A percentile compares a stretch with the other conserved stretches of the same genome.
These are phyloP conservation scores for Alternaria panax DNA, from an alignment of 2,329 filamentous ascomycete species.

Conservation along the genomic window DNA sequence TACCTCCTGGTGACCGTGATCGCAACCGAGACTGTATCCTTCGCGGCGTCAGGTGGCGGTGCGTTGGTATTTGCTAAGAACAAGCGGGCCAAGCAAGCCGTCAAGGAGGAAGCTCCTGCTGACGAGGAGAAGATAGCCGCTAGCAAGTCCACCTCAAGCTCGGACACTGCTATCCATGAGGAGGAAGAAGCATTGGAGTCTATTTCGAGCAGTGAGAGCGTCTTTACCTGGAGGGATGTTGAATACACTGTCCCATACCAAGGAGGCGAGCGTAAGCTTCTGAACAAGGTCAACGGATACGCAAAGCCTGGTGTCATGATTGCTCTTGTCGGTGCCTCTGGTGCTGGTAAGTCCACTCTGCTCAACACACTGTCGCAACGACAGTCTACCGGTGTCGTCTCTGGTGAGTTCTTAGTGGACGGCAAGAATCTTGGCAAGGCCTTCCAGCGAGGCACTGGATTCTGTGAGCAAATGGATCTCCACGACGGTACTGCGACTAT, in stretches of 20 bases:
- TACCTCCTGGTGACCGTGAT: constrained; percentile 76
- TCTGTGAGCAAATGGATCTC: constrained; percentile 75
- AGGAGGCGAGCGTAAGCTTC: constrained; percentile 66
- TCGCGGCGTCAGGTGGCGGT: constrained; percentile 68
- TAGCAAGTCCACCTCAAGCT: constrained; percentile 34
- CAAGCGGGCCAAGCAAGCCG: constrained; percentile 64
- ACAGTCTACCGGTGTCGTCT: constrained; percentile 69
- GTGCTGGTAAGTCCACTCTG: constrained; percentile 83
- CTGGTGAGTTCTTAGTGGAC: constrained; percentile 76
- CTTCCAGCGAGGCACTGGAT: constrained; percentile 74
- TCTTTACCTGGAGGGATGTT: constrained; percentile 51
- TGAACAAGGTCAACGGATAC: constrained; percentile 77
- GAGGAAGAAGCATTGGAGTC: constrained; percentile 44
- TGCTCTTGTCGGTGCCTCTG: constrained; percentile 81
- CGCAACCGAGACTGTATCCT: constrained; percentile 73
- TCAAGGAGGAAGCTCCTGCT: constrained; percentile 53
- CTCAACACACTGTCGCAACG: constrained; percentile 80
- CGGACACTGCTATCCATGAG: constrained; percentile 30
- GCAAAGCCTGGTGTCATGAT: constrained; percentile 82
- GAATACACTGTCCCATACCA: constrained; percentile 76
- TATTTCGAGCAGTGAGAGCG: constrained; percentile 49
- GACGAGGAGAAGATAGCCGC: constrained; percentile 66
- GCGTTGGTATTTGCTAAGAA: constrained; percentile 75
- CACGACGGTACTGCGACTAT: constrained; percentile 73
- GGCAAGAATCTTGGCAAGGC: constrained; percentile 64